Evolutionary conservation across 768 basidiomycete species (phyloP).

Genomic region (Neoboletus magnificus): DNA sequence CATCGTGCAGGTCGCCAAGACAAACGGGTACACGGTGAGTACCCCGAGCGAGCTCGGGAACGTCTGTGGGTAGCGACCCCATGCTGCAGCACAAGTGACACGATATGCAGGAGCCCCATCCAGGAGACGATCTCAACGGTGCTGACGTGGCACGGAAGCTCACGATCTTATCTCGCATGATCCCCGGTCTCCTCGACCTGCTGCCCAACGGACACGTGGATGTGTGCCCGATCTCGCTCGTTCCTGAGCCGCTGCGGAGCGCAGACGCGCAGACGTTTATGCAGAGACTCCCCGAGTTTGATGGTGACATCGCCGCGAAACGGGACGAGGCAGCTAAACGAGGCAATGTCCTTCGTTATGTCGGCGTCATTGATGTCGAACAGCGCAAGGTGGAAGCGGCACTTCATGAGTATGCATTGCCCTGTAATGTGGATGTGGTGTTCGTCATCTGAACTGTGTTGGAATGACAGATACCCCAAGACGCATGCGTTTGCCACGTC

Average conservation of each 20-base stretch:
- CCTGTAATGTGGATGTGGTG: not conserved
- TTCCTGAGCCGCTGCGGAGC: conserved; percentile 69
- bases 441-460: not conserved
- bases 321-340: conserved; percentile 75
- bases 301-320: conserved; percentile 71
- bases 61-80: not conserved
- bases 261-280: conserved; percentile 85
- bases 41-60: not conserved
- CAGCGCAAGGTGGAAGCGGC: conserved; percentile 68
- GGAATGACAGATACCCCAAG: conserved; percentile 66
- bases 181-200: conserved; percentile 46
- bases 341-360: conserved; percentile 87
- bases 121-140: conserved; percentile 94
- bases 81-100: not conserved
- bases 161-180: conserved; percentile 86
- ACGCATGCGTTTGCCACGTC: conserved; percentile 95
- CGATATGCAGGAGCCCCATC: conserved; percentile 86
- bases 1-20: conserved; percentile 82
- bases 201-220: conserved; percentile 78
- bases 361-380: conserved; percentile 89
- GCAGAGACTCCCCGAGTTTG: conserved; percentile 73
- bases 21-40: conserved; percentile 90
- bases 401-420: conserved; percentile 69
- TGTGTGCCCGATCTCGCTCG: conserved; percentile 80
- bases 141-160: conserved; percentile 97